Base-by-base conservation (phyloP, 768 basidiomycete genomes). In the Lactarius hengduanensis region DNA sequence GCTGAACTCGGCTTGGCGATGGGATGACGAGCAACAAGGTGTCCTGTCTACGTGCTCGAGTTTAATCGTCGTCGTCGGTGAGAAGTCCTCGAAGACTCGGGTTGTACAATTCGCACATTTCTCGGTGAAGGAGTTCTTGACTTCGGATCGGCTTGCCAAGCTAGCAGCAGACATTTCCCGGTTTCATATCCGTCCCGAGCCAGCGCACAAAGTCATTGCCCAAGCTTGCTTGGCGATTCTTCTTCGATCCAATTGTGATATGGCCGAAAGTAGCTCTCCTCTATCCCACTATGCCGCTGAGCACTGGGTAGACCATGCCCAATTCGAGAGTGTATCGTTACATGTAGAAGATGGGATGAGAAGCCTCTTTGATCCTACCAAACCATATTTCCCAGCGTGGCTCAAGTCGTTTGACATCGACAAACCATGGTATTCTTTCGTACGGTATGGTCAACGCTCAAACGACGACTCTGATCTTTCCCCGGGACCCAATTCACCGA, bases 121-220 rank as follows among this genome's bases (percentile, higher is more conserved):
- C 40, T 36, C 59, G 2, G 41, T 57, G 10, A 30, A 57, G 20
- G 56, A 57, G 18, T 57, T 57, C 56, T 57, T 57, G 56, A 36
- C 56, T 11, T 57, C 56, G 4, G 32, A 57, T 36, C 55, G 55
- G 9, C 55, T 57, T 34, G 32, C 18, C 22, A 18, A 6, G 16
- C 28, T 34, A 16, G 6, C 20, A 22, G 20, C 34, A 57, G 18
- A 30, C 4, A 18, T 36, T 5, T 30, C 56, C 32, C 56, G 32
- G 1, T 57, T 32, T 36, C 56, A n/a, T 36, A 36, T 57, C 30
- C 28, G 20, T 34, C 15, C 8, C 1, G 20, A 30, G 28, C 30
- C 56, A 4, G 30, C 56, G 32, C 56, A 57, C 30, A n/a, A 9
- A 0, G 30, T 57, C 20, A 13, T 57, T 5, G 1, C 56, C 3